Conservation (phyloP, 2,329 filamentous ascomycete species). For the Colletotrichum horii region DNA sequence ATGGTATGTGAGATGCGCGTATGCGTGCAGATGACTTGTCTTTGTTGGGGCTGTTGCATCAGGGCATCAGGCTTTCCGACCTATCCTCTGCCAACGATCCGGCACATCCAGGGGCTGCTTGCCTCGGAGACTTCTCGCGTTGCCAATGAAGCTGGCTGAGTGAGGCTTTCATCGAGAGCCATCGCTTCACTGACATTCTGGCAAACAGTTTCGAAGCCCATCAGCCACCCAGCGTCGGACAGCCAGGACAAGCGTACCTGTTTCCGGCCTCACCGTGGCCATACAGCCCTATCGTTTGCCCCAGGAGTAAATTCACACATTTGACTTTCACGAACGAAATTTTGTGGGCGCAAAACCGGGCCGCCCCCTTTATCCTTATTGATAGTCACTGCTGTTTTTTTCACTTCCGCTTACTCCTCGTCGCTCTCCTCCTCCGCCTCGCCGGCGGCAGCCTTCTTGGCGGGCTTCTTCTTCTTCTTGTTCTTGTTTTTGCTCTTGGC, state of each 20-base stretch:
- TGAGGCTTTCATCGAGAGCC: neutral
- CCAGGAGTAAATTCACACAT: constrained; percentile 13
- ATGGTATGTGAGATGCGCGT: neutral
- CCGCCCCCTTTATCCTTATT: constrained; percentile 12
- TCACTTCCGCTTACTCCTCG: constrained; percentile 33
- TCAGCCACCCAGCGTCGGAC: constrained; percentile 22
- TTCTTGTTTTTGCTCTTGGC: constrained; percentile 91
- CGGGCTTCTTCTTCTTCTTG: constrained; percentile 70
- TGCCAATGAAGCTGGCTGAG: neutral
- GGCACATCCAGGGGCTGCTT: neutral
- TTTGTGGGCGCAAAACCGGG: constrained; percentile 14
- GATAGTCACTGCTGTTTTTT: constrained; percentile 10
- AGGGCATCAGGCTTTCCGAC: neutral
- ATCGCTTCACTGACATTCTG: neutral
- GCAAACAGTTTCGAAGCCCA: neutral
- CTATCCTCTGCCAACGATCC: neutral
- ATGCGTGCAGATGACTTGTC: constrained; percentile 18
- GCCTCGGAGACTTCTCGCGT: neutral
- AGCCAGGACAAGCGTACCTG: constrained; percentile 26
- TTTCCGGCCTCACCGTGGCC: constrained; percentile 14
- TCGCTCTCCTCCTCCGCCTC: constrained; percentile 37
- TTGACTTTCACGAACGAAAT: constrained; percentile 18
- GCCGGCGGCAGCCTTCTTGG: constrained; percentile 47
- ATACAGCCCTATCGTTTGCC: constrained; percentile 4
- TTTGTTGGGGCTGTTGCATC: constrained; percentile 7